Evolutionary conservation across 2,329 filamentous ascomycete species (phyloP), one percentile per base, ranked within the genome.

Genomic region (Botryotinia globosa): DNA sequence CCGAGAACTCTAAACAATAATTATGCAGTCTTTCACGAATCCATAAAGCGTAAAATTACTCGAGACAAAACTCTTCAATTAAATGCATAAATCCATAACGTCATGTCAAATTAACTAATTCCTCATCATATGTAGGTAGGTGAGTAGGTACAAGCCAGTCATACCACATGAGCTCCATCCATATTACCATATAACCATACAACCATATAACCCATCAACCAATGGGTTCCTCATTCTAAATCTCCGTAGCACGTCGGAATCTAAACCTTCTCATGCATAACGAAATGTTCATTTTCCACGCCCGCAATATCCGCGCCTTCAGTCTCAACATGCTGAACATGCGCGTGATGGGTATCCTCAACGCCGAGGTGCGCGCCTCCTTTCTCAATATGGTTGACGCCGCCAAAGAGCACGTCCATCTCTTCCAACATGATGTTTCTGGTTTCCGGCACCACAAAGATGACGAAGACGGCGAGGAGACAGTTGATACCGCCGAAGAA

Each of bases 401-500:
- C 79, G 16, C 79, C 85, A 84, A 89, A 89, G 8, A 88, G 82
- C 1, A 82, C 82, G 75, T 89, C 87, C 81, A 88, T 86, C 48
- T 86, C 85, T 77, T 89, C 87, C 4, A 89, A 82, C 4, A 84
- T 84, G 32, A 85, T 82, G 48, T 84, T 84, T 77, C 87, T 87
- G 4, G 87, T 89, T 77, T 89, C 87, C 0, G 87, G 87, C 1
- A 89, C 81, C 62, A 83, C 83, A 77, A 86, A 85, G 75, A 81
- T 86, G 12, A 87, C 83, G 78, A 85, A 89, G 9, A 85, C 77
- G 34, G 84, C 83, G 1, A 85, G 83, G 4, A 80, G 78, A 9
- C 85, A 80, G 45, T 87, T 85, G 63, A 87, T 83, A 0, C 82
- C 82, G 8, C 85, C 85, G 75, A 89, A 89, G 81, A 89, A 88